Base-by-base conservation (phyloP, 441 rosid genomes). In the Bocquillonia castaneifolia region DNA sequence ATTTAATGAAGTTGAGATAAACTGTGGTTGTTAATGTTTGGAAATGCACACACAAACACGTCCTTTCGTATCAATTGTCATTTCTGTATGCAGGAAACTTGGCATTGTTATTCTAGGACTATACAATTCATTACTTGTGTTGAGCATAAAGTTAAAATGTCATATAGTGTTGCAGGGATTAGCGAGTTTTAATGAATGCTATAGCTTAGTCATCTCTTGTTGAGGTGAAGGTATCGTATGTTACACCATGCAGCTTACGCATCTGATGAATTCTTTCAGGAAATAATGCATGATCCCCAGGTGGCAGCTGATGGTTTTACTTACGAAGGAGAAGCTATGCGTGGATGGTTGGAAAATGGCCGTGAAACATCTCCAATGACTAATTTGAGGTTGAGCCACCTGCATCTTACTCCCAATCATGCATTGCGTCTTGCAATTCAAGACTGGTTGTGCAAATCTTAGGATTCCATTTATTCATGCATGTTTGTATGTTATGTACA, bases 281-380 rank as follows among this genome's bases (percentile, higher is more conserved):
- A 89, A 80, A 84, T 89, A 76, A 89, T 89, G 92, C 88, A 85
- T 23, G 95, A 86, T 57, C 95, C 95, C 29, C 92, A 80, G 70
- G 81, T 86, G 32, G 92, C 95, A 0, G 90, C 90, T 1, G 95
- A 89, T 71, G 95, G 95, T 37, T 89, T 85, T 80, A 84, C 95
- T 0, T 86, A 89, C 17, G 92, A 87, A 73, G 87, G 81, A 22
- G 88, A 80, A 63, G 88, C 91, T 17, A 12, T 87, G 64, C 76
- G 78, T 10, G 83, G 70, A 23, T 90, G 96, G 96, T 74, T 86
- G 71, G 78, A 75, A 47, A 86, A 76, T 36, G 83, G 85, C 53
- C 85, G 74, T 14, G 86, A 84, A 64, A 87, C 91, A 10, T 86
- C 93, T n/a, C 90, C 90, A 4, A 90, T 88, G 96, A 87, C 93